phyloP scores from a whole-genome alignment of 2,329 filamentous ascomycete species.

The Fusarium pininemorale region DNA sequence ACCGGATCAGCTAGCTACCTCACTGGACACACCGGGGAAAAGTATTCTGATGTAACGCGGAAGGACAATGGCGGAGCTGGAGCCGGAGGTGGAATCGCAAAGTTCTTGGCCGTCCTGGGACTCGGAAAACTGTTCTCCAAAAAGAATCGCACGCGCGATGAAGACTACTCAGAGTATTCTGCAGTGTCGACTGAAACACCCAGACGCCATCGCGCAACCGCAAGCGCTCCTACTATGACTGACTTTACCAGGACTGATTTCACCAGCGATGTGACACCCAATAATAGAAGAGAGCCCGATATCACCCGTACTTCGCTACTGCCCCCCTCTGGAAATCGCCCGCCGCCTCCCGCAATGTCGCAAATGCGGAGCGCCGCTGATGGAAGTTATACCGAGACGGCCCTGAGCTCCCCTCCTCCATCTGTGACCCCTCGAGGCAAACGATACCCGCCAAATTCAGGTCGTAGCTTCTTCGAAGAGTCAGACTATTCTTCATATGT shows the following conservation, averaged over 20 bases:
- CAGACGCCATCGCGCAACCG: constrained; percentile 55
- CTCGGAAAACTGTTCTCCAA: constrained; percentile 68
- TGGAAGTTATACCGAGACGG: constrained; percentile 55
- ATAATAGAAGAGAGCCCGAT: constrained; percentile 40
- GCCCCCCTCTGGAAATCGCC: constrained; percentile 57
- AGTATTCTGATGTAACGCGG: constrained; percentile 62
- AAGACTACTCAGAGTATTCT: constrained; percentile 72
- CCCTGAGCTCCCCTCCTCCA: constrained; percentile 51
- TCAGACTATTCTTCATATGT: constrained; percentile 70
- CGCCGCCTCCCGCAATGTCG: constrained; percentile 49
- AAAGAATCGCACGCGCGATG: constrained; percentile 60
- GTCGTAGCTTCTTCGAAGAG: constrained; percentile 56
- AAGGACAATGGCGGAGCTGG: constrained; percentile 39
- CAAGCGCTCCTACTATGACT: constrained; percentile 53
- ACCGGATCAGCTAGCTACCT: constrained; percentile 66
- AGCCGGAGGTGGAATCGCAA: constrained; percentile 65
- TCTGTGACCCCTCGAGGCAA: constrained; percentile 57
- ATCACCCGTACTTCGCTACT: constrained; percentile 54
- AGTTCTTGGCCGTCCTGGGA: constrained; percentile 65
- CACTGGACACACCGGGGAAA: constrained; percentile 61
- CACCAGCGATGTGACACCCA: constrained; percentile 44
- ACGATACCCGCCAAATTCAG: constrained; percentile 55
- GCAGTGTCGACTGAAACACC: constrained; percentile 71
- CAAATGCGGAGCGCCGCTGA: constrained; percentile 58
- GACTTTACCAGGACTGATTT: constrained; percentile 50